Conservation (phyloP, 208 protist genomes). For the Acanthamoeba healyi region DNA sequence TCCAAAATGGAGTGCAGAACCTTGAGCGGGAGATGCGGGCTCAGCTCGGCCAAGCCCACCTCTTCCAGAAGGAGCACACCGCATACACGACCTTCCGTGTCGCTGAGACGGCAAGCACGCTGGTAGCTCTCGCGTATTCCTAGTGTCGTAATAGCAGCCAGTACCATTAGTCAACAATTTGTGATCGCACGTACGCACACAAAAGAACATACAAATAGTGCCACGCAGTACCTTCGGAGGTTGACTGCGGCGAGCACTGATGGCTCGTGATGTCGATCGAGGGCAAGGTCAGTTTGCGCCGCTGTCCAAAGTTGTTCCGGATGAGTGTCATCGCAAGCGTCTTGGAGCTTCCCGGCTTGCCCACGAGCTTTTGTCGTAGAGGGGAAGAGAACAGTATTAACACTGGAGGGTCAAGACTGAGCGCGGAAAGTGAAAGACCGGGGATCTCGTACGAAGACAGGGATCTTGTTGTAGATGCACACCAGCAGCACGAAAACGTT, state of each 20-base stretch:
- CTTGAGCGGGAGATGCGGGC: constrained; percentile 90
- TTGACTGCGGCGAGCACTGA: constrained; percentile 72
- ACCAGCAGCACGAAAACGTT: constrained; percentile 74
- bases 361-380: too few relatives aligned
- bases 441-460: constrained; percentile 72
- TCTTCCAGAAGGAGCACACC: constrained; percentile 92
- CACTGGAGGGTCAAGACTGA: too few relatives aligned
- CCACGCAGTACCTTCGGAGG: constrained; percentile 4
- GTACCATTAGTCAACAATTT: too few relatives aligned
- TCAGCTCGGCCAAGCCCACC: constrained; percentile 91
- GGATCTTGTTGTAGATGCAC: constrained; percentile 72
- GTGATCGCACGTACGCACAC: too few relatives aligned
- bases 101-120: background rate
- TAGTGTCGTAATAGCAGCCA: background rate
- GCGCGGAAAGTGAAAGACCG: too few relatives aligned
- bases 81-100: constrained; percentile 68
- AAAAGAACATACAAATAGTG: too few relatives aligned
- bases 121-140: constrained; percentile 69
- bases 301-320: constrained; percentile 41
- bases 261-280: constrained; percentile 56
- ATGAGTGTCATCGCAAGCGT: constrained; percentile 64
- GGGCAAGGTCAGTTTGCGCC: background rate
- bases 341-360: constrained; percentile 75
- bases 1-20: constrained; percentile 91
- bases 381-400: too few relatives aligned